Conservation (phyloP, 257 asterid species). For the Haberlea rhodopensis region DNA sequence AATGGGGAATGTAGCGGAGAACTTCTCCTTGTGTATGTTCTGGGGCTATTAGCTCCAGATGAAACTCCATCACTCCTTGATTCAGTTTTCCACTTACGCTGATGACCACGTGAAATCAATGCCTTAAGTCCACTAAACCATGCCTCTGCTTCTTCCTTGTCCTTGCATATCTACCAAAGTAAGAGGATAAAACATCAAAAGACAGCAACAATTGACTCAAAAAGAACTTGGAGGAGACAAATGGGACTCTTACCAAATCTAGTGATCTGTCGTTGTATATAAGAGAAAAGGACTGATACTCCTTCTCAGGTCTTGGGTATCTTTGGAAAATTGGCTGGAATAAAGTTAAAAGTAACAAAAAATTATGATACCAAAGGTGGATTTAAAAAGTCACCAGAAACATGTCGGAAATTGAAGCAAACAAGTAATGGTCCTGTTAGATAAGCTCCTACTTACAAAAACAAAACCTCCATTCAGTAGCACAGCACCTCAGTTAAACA, state of each 20-base stretch:
- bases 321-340: conserved; percentile 90
- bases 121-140: conserved; percentile 99
- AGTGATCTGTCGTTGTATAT: conserved; percentile 90
- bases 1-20: conserved; percentile 91
- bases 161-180: conserved; percentile 81
- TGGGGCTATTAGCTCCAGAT: conserved; percentile 93
- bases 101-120: conserved; percentile 86
- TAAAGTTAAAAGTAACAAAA: conserved; percentile 22
- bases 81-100: conserved; percentile 90
- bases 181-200: conserved; percentile 16
- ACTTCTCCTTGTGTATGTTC: conserved; percentile 86
- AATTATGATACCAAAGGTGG: conserved; percentile 24
- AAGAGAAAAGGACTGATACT: conserved; percentile 92
- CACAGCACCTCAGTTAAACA: not conserved
- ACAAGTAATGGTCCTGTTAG: not conserved
- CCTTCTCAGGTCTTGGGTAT: conserved; percentile 97
- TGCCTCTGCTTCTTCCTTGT: conserved; percentile 99
- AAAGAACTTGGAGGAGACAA: conserved; percentile 15
- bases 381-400: conserved; percentile 12
- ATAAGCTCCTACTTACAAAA: conserved; percentile 5
- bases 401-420: conserved; percentile 14
- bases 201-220: not conserved
- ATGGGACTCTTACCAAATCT: conserved; percentile 68
- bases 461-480: conserved; percentile 15
- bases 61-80: conserved; percentile 94